A percentile compares a stretch with the other conserved stretches of the same genome.
phyloP scores from a whole-genome alignment of 2,329 filamentous ascomycete genomes.

The Ceratocystis cacaofunesta region DNA sequence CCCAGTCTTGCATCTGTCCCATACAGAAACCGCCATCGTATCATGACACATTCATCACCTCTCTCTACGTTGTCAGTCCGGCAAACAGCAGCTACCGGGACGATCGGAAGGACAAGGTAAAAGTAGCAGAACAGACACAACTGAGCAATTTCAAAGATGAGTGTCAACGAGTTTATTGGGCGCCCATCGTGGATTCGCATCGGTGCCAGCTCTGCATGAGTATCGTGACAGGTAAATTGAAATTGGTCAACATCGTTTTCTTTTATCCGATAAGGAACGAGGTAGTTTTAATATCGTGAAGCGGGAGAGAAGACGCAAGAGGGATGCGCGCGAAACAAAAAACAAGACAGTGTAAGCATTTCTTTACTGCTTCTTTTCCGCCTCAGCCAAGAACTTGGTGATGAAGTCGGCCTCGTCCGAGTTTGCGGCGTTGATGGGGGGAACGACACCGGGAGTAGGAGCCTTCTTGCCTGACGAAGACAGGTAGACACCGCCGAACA shows the following conservation, averaged over 20 bases:
- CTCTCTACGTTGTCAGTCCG: background rate
- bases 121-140: background rate
- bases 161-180: slow-evolving; percentile 1
- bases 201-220: background rate
- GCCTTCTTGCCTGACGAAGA: slow-evolving; percentile 31
- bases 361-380: slow-evolving; percentile 16
- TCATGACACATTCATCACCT: background rate
- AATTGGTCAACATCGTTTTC: background rate
- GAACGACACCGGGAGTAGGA: slow-evolving; percentile 31
- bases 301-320: background rate
- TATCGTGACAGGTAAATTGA: background rate
- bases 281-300: background rate
- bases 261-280: background rate
- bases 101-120: background rate
- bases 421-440: slow-evolving; percentile 47
- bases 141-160: background rate
- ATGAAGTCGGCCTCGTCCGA: slow-evolving; percentile 51
- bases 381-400: slow-evolving; percentile 34
- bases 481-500: slow-evolving; percentile 36
- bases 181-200: background rate
- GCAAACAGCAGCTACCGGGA: background rate
- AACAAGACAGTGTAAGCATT: background rate
- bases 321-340: background rate
- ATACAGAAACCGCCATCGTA: background rate
- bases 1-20: background rate